Conservation (phyloP, 768 basidiomycete species). For the Steccherinum ochraceum region DNA sequence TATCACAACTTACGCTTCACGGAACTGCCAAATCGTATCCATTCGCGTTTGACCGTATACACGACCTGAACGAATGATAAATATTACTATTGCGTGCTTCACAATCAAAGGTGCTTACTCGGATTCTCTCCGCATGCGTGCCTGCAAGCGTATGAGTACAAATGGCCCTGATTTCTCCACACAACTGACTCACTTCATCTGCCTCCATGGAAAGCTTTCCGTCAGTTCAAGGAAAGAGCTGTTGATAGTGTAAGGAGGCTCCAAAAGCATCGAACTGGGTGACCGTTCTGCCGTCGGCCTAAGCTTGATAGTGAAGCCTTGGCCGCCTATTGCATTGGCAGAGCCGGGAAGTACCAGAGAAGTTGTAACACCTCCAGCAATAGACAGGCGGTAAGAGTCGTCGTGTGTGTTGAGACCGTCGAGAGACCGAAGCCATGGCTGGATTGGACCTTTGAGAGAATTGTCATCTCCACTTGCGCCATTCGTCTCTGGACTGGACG, state of each 20-base stretch:
- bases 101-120: slow-evolving; percentile 20
- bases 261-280: slow-evolving; percentile 60
- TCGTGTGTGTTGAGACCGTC: slow-evolving; percentile 78
- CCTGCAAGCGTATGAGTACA: neutral
- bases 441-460: slow-evolving; percentile 43
- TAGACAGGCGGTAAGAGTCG: slow-evolving; percentile 40
- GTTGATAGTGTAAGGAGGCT: slow-evolving; percentile 59
- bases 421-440: slow-evolving; percentile 62
- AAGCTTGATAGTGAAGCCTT: slow-evolving; percentile 73
- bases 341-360: slow-evolving; percentile 72
- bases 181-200: slow-evolving; percentile 56
- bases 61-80: slow-evolving; percentile 11
- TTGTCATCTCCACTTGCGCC: slow-evolving; percentile 47
- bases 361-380: slow-evolving; percentile 70
- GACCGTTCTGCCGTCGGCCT: slow-evolving; percentile 67
- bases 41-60: slow-evolving; percentile 45
- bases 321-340: slow-evolving; percentile 63
- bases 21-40: slow-evolving; percentile 63
- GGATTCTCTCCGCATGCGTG: slow-evolving; percentile 51
- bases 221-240: slow-evolving; percentile 25
- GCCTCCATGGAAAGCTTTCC: slow-evolving; percentile 41
- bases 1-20: slow-evolving; percentile 46
- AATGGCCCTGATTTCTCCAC: no score
- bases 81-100: no score
- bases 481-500: slow-evolving; percentile 13